Conservation (phyloP, 352 stramenopile genomes). For the Phytophthora quininea region DNA sequence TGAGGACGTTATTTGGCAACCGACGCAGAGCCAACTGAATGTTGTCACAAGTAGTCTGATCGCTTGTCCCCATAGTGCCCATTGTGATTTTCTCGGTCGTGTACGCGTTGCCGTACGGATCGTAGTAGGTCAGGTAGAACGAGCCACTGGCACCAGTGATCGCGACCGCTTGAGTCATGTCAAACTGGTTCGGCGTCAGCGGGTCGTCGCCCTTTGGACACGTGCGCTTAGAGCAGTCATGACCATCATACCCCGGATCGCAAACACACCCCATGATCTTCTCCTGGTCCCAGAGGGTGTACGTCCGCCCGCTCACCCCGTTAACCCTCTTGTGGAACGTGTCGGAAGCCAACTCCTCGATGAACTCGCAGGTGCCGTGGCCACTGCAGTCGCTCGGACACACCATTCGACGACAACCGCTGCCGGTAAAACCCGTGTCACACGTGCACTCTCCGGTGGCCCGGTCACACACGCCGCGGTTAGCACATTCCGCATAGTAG, state of each 20-base stretch:
- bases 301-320: conserved; percentile 34
- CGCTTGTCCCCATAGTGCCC: not conserved
- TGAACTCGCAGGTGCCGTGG: conserved; percentile 72
- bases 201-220: conserved; percentile 74
- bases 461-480: conserved; percentile 76
- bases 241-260: conserved; percentile 58
- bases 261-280: conserved; percentile 86
- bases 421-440: conserved; percentile 78
- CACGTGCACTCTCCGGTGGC: conserved; percentile 79
- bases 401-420: conserved; percentile 64
- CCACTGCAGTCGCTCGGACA: conserved; percentile 61
- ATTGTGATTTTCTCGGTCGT: conserved; percentile 54
- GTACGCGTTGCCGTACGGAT: conserved; percentile 77
- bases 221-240: conserved; percentile 60
- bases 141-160: not conserved
- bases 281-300: conserved; percentile 80
- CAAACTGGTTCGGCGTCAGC: conserved; percentile 48
- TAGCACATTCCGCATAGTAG: conserved; percentile 57
- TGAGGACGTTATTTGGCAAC: conserved; percentile 77
- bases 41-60: conserved; percentile 29
- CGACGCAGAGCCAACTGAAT: conserved; percentile 49
- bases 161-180: conserved; percentile 61
- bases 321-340: conserved; percentile 50
- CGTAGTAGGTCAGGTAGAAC: conserved; percentile 68
- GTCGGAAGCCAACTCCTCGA: conserved; percentile 61